These are phyloP conservation scores for Hymenoscyphus scutula DNA, from an alignment of 2,329 filamentous ascomycete species.

Conservation along the genomic window DNA sequence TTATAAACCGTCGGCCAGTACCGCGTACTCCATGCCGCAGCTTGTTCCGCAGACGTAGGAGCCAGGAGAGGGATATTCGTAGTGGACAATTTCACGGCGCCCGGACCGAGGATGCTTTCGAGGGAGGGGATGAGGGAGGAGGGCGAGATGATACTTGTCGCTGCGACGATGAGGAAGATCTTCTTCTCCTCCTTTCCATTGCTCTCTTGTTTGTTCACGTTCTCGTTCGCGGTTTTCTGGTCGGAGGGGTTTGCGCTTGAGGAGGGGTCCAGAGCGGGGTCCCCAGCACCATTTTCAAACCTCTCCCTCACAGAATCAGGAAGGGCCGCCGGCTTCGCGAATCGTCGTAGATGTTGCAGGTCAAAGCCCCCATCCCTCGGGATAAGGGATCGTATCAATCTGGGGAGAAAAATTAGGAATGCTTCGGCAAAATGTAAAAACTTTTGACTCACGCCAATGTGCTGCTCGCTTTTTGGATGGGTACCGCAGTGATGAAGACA, in stretches of 20 bases:
- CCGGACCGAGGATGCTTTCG: not conserved
- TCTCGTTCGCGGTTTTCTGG: not conserved
- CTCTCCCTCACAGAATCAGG: conserved; percentile 54
- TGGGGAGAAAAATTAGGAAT: conserved; percentile 39
- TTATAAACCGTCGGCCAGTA: conserved; percentile 87
- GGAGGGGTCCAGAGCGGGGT: not conserved
- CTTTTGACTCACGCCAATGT: conserved; percentile 63
- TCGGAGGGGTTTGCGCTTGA: not conserved
- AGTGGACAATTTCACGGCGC: conserved; percentile 38
- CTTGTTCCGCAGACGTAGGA: conserved; percentile 73
- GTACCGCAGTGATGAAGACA: conserved; percentile 70
- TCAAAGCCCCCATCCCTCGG: conserved; percentile 62
- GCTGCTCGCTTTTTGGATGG: conserved; percentile 67
- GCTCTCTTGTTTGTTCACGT: not conserved
- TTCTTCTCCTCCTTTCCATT: conserved; percentile 38
- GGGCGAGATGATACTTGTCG: conserved; percentile 49
- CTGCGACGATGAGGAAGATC: conserved; percentile 50
- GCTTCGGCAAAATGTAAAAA: conserved; percentile 21
- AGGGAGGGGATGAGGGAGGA: conserved; percentile 48
- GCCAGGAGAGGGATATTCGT: conserved; percentile 70
- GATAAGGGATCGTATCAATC: conserved; percentile 54
- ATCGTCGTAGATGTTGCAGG: conserved; percentile 71
- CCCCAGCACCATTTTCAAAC: not conserved
- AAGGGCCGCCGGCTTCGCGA: conserved; percentile 68
- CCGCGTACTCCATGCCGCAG: conserved; percentile 68